Evolutionary conservation across 1,139 yeast genomes (phyloP).

Genomic region (Blastobotrys serpentis): DNA sequence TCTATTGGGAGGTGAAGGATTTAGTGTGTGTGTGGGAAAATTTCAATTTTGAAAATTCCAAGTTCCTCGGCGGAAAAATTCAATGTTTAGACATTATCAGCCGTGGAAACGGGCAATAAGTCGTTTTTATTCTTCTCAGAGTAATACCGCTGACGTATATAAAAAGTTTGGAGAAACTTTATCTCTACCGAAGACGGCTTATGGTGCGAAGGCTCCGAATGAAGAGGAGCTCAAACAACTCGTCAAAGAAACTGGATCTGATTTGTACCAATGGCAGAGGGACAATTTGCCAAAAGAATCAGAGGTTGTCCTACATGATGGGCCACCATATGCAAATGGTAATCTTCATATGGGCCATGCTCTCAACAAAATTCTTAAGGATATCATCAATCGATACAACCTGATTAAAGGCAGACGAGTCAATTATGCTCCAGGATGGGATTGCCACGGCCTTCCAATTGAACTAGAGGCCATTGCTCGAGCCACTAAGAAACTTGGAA

Average conservation of each 20-base stretch:
- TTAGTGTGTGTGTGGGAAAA: too few species aligned
- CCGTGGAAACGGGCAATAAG: neutral
- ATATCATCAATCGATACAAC: conserved; percentile 73
- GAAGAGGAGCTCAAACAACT: conserved; percentile 29
- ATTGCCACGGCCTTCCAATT: conserved; percentile 96
- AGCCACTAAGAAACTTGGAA: conserved; percentile 41
- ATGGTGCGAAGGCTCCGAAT: conserved; percentile 49
- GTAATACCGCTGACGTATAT: conserved; percentile 13
- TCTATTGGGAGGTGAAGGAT: neutral
- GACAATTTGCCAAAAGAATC: conserved; percentile 25
- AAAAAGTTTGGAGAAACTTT: conserved; percentile 47
- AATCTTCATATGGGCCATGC: conserved; percentile 94
- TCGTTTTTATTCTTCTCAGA: neutral
- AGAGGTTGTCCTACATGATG: conserved; percentile 73
- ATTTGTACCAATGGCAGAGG: conserved; percentile 47
- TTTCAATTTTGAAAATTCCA: too few species aligned
- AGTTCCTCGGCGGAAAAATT: neutral
- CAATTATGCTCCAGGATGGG: conserved; percentile 92
- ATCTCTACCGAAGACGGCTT: conserved; percentile 52
- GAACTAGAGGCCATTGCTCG: conserved; percentile 71
- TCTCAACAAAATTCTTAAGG: conserved; percentile 82
- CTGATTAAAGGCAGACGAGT: conserved; percentile 61
- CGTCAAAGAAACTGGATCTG: conserved; percentile 39
- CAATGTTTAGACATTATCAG: neutral
- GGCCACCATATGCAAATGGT: conserved; percentile 98